Evolutionary conservation across 1,284 basidiomycete species (phyloP), one percentile per base, ranked within the genome.

Genomic region (Hortiboletus rubellus): DNA sequence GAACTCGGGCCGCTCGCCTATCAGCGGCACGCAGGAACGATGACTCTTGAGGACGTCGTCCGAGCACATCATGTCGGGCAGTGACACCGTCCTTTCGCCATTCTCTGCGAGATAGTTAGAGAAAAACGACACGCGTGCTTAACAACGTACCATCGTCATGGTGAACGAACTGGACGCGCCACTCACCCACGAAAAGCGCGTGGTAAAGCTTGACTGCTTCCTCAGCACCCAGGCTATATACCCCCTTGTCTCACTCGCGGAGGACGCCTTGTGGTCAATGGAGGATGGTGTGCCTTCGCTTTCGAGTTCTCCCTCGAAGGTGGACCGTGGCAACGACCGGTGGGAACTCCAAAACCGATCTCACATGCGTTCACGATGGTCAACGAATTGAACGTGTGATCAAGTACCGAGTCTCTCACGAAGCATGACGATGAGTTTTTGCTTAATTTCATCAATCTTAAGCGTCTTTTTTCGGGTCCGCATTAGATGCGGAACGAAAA

Each of bases 281-380:
- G 1, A 22, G 5, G 22, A 61, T 61, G 14, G 0, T n/a, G 12
- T 62, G 61, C 5, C 49, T 46, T 10, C n/a, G 15, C 22, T 31
- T 48, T 2, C 9, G 7, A 64, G 14, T 0, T 56, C 33, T 3
- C n/a, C 22, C n/a, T 56, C 41, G 4, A 61, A 57, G 0, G 51
- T 63, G 1, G 53, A 57, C 59, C 60, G 61, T 0, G 59, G 62
- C 1, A 63, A 40, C 3, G 48, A 57, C 27, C 49, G 0, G 50
- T 50, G 3, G 33, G 5, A 9, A 61, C 1, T 2, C 5, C 31
- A 33, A 60, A 58, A 1, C 36, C 46, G 3, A 61, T 48, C 5
- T 52, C 37, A 3, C 55, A 60, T 61, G 15, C 7, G 18, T 17
- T 24, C 6, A 7, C 22, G 4, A 2, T 9, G 22, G 10, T 51